phyloP scores from a whole-genome alignment of 768 basidiomycete species.

The Rhizopogon sp. region DNA sequence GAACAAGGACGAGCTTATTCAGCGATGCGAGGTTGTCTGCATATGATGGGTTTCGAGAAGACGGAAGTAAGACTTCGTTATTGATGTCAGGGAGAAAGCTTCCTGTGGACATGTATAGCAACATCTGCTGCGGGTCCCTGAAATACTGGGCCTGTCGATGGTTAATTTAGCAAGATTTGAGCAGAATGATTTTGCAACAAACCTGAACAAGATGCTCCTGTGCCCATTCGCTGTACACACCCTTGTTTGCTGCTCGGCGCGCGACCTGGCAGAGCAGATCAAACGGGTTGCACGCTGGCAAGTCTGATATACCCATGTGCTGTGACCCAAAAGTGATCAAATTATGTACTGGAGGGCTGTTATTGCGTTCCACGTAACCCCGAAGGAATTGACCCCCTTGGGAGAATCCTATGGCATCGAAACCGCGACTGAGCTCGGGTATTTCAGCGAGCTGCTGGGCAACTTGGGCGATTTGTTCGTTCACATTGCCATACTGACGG shows the following conservation, averaged over 20 bases:
- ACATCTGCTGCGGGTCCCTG: constrained; percentile 63
- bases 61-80: constrained; percentile 55
- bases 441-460: constrained; percentile 60
- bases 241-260: constrained; percentile 51
- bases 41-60: constrained; percentile 54
- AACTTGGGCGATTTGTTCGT: constrained; percentile 63
- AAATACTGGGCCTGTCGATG: constrained; percentile 73
- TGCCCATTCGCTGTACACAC: constrained; percentile 72
- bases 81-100: constrained; percentile 74
- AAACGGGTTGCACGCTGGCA: constrained; percentile 57
- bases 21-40: constrained; percentile 54
- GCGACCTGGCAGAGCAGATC: constrained; percentile 72
- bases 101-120: constrained; percentile 53
- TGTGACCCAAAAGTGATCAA: constrained; percentile 86
- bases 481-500: constrained; percentile 69
- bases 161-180: background rate
- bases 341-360: constrained; percentile 69
- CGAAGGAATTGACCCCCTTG: constrained; percentile 89
- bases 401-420: constrained; percentile 86
- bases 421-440: constrained; percentile 61
- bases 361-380: constrained; percentile 77
- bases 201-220: constrained; percentile 76
- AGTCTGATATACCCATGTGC: constrained; percentile 81
- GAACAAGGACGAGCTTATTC: constrained; percentile 63
- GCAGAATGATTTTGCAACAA: background rate